Percentiles rank a stretch among this genome's conserved stretches.
Conservation (phyloP, 1,139 yeast genomes). For the Debaryomyces robertsiae region DNA sequence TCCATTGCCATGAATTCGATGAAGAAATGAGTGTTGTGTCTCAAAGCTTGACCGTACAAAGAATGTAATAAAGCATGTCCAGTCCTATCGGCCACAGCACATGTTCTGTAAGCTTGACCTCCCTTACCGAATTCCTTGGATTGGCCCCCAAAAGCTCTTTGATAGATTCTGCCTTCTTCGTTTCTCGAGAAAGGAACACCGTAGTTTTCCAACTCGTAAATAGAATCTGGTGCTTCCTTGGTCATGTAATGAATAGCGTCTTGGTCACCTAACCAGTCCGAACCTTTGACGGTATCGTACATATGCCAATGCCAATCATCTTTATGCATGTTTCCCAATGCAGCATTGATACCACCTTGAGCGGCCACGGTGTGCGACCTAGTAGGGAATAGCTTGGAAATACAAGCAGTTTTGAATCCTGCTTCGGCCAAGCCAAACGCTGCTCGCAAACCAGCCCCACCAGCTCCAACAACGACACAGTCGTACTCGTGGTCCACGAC, state of each 20-base stretch:
- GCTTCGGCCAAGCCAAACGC: slow-evolving; percentile 97
- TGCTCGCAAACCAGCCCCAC: slow-evolving; percentile 98
- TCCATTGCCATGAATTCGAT: slow-evolving; percentile 97
- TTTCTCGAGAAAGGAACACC: slow-evolving; percentile 99
- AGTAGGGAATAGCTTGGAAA: slow-evolving; percentile 95
- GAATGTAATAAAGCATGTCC: slow-evolving; percentile 97
- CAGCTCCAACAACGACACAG: slow-evolving; percentile 97
- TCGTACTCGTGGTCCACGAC: slow-evolving; percentile 97
- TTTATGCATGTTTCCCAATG: slow-evolving; percentile 94
- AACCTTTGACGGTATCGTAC: slow-evolving; percentile 99
- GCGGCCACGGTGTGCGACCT: slow-evolving; percentile 99
- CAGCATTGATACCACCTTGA: slow-evolving; percentile 99
- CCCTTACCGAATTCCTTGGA: slow-evolving; percentile 94
- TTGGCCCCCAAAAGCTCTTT: slow-evolving; percentile 99
- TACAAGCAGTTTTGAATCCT: slow-evolving; percentile 96
- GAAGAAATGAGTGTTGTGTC: slow-evolving; percentile 97
- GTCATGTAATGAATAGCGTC: slow-evolving; percentile 99
- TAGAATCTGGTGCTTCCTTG: slow-evolving; percentile 94
- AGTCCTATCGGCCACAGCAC: slow-evolving; percentile 99
- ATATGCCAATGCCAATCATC: slow-evolving; percentile 99
- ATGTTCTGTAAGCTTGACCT: slow-evolving; percentile 98
- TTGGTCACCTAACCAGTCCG: slow-evolving; percentile 99
- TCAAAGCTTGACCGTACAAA: slow-evolving; percentile 91
- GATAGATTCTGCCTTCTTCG: slow-evolving; percentile 95
- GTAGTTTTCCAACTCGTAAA: slow-evolving; percentile 94